Evolutionary conservation across 2,329 filamentous ascomycete species (phyloP).

Genomic region (Pseudocercospora pini-densiflorae): DNA sequence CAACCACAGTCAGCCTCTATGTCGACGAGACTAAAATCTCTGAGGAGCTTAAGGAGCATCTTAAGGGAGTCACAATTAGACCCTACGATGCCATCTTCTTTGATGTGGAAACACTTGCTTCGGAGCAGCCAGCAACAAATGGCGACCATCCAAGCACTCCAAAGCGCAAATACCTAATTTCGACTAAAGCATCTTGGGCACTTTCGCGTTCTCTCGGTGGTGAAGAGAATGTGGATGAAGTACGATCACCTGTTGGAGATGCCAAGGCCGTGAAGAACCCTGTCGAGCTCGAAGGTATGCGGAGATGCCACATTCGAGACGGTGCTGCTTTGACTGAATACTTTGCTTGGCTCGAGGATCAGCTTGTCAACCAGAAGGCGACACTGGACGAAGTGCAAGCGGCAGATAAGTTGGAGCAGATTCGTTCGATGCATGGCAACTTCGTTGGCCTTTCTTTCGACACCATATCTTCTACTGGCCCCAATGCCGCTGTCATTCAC

Average conservation of each 20-base stretch:
- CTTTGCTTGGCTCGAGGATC: conserved; percentile 95
- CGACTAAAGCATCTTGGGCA: conserved; percentile 91
- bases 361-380: conserved; percentile 71
- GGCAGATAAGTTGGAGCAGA: conserved; percentile 85
- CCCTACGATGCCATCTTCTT: conserved; percentile 82
- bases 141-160: conserved; percentile 35
- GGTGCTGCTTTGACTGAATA: conserved; percentile 89
- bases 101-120: conserved; percentile 71
- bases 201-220: conserved; percentile 84
- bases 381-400: conserved; percentile 84
- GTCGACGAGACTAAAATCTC: conserved; percentile 79
- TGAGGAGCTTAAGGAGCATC: conserved; percentile 68
- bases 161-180: conserved; percentile 76
- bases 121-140: conserved; percentile 38
- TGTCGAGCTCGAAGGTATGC: conserved; percentile 88
- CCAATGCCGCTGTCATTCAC: conserved; percentile 94
- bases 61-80: conserved; percentile 74
- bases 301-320: conserved; percentile 89
- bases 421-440: conserved; percentile 70
- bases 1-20: conserved; percentile 76
- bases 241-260: conserved; percentile 84
- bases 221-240: conserved; percentile 81
- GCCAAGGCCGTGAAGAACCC: conserved; percentile 95
- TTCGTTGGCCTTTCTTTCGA: conserved; percentile 93
- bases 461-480: conserved; percentile 92